Conservation (phyloP, 1,284 basidiomycete genomes). For the Ganoderma lingzhi region DNA sequence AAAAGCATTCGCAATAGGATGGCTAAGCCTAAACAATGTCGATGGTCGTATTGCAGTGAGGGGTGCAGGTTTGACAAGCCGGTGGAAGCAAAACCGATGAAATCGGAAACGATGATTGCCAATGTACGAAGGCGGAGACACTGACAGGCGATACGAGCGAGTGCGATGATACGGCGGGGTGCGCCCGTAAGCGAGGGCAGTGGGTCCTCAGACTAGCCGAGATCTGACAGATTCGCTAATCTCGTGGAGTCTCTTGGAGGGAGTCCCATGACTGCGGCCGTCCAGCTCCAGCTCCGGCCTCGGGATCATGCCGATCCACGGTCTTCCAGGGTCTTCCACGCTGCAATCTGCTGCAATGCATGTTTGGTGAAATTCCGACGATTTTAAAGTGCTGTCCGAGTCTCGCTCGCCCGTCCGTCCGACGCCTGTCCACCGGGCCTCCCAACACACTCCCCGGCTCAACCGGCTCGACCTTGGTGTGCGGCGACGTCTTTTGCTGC, state of each 20-base stretch:
- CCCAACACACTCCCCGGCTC: constrained; percentile 16
- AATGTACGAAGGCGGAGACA: neutral
- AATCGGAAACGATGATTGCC: neutral
- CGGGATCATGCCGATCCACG: neutral
- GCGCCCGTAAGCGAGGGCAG: neutral
- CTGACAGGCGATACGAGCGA: neutral
- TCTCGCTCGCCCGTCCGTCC: neutral
- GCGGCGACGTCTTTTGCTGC: neutral
- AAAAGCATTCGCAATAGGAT: neutral
- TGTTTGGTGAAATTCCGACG: neutral
- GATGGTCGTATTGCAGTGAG: neutral
- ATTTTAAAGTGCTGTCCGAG: neutral
- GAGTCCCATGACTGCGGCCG: neutral
- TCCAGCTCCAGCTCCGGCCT: neutral
- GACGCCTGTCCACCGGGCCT: constrained; percentile 13
- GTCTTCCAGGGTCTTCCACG: too few species aligned
- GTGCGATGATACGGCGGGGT: neutral
- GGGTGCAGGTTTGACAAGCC: neutral
- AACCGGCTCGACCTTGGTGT: neutral
- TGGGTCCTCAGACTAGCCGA: constrained; percentile 3
- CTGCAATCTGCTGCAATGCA: neutral
- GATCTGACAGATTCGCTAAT: neutral
- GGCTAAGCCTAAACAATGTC: neutral
- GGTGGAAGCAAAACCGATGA: neutral
- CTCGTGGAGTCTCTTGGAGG: neutral